Evolutionary conservation across 495 filamentous ascomycete species (phyloP), one percentile per base, ranked within the genome.

Genomic region (Aspergillus heteromorphus): DNA sequence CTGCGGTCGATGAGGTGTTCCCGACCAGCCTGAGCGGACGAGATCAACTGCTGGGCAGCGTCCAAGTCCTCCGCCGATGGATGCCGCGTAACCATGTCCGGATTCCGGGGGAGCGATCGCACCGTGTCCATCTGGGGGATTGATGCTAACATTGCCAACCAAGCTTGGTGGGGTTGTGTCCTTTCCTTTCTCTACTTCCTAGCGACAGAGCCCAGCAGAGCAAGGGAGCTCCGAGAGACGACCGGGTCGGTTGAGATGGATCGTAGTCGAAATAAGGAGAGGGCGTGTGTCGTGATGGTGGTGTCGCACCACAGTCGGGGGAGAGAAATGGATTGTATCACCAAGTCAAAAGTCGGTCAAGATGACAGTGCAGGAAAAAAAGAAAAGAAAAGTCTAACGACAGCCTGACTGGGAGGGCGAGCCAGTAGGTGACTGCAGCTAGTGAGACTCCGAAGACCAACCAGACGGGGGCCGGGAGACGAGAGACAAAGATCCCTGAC

Each of bases 21-120:
- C 14, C 72, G 72, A 48, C 72, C 72, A 10, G 68, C 73, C 53
- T 73, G 70, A 27, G 74, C 68, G 16, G 74, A 78, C 8, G 74
- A 73, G 45, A 76, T 67, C 56, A 76, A 58, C 62, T 78, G 74
- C 58, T 74, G 73, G 31, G 73, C 74, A 54, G 74, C 72, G 51
- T 75, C 73, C 47, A 76, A 48, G 55, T 78, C 73, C 59, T 75
- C 73, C 45, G 71, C 72, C 5, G 72, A 76, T 8, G 70, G 73
- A 52, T 76, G 72, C 57, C 69, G 69, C 61, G 70, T 58, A 34
- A 66, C 55, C 56, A 60, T 63, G 54, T 65, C 61, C 16, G 65
- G 56, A 50, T 64, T 65, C 40, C 63, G 59, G 51, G 69, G 65
- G 34, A 72, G 59, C 60, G 70, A 72, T 59, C 65, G 69, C 64